Base-by-base conservation (phyloP, 257 asterid species). In the Penstemon eatonii region DNA sequence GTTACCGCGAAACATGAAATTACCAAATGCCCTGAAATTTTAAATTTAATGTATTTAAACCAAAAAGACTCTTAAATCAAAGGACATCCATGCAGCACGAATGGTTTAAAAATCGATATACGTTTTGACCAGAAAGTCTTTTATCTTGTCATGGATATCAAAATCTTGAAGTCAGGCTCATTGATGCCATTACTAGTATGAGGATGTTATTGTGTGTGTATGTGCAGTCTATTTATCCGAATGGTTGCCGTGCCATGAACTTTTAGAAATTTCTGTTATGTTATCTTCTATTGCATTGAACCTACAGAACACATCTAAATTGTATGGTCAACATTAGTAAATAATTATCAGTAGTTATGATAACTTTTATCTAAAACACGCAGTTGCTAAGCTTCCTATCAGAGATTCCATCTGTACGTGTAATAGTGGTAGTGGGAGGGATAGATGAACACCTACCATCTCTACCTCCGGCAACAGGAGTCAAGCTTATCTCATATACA, bases 391-490 rank as follows among this genome's bases (percentile, higher is more conserved):
- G 80, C 80, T 87, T 82, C 74, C 74, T 87, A 67, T 81, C 96
- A 40, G 92, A 85, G 76, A 80, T 87, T 63, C 85, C 92, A 25
- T 71, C 83, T 6, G 90, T 89, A 72, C 83, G 71, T 64, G 58
- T 84, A 44, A 78, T 89, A 74, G 96, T 89, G 86, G 96, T 89
- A 85, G 95, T 89, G 53, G 96, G 95, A 65, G 92, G 92, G 60
- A 76, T 75, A 19, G 90, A 87, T 77, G 86, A 77, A 18, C 81
- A 83, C 74, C 78, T 85, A 52, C 87, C 84, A 15, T 79, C 95
- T 56, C 84, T 85, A 74, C 90, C 96, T 49, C 77, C 83, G 40
- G 70, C 79, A 58, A 53, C 84, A 8, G 78, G 89, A 69, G 77
- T 85, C 25, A 69, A 81, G 81, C 64, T 85, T 55, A 63, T 89